phyloP scores from a whole-genome alignment of 148 eudicot species.

The Spergularia bocconei region DNA sequence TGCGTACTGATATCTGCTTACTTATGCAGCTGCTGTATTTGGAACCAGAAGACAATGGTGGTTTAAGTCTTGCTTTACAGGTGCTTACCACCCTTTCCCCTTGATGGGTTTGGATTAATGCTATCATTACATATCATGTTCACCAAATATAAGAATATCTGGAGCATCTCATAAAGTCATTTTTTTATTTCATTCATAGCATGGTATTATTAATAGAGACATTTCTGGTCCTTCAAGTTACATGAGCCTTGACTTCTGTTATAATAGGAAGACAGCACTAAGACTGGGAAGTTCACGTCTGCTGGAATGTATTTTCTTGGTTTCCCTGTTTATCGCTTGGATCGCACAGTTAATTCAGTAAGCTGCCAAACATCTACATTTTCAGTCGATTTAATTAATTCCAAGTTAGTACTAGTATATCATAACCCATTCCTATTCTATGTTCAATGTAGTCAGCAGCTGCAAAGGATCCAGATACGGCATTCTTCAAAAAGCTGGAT shows the following conservation, averaged over 20 bases:
- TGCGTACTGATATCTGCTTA: not conserved
- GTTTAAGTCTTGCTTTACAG: constrained; percentile 91
- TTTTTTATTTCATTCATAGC: not conserved
- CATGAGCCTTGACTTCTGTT: constrained; percentile 19
- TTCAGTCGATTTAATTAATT: not conserved
- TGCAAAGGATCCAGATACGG: constrained; percentile 85
- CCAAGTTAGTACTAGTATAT: not conserved
- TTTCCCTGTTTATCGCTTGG: constrained; percentile 84
- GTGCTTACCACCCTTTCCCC: constrained; percentile 30
- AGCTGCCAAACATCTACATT: constrained; percentile 21
- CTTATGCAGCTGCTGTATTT: constrained; percentile 80
- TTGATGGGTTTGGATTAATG: not conserved
- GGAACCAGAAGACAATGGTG: constrained; percentile 81
- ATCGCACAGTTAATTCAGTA: constrained; percentile 55
- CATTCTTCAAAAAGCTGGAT: constrained; percentile 85
- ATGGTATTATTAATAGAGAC: not conserved
- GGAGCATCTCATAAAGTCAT: not conserved
- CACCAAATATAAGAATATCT: not conserved
- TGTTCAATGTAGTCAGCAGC: constrained; percentile 52
- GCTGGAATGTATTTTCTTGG: constrained; percentile 99
- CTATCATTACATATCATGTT: not conserved
- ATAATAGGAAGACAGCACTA: constrained; percentile 80
- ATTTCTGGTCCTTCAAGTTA: not conserved
- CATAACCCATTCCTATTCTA: not conserved
- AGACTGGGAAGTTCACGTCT: constrained; percentile 72